These are phyloP conservation scores for Niveomyces coronatus DNA, from an alignment of 2,329 filamentous ascomycete species.

Conservation along the genomic window DNA sequence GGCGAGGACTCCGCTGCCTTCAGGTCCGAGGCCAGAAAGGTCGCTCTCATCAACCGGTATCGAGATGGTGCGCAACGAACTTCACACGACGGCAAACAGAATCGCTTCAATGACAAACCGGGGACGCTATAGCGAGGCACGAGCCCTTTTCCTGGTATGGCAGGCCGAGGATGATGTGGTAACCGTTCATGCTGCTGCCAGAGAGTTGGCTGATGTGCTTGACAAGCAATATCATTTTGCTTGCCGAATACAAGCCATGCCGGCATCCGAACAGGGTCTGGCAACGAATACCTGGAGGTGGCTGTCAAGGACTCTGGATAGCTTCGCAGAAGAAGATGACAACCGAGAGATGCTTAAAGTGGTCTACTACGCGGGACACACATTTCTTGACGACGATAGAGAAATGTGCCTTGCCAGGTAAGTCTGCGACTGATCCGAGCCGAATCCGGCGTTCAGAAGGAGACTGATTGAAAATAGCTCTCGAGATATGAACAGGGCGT, in stretches of 20 bases:
- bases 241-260: conserved; percentile 39
- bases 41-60: conserved; percentile 38
- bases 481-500: conserved; percentile 32
- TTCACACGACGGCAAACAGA: conserved; percentile 40
- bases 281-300: conserved; percentile 41
- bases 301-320: conserved; percentile 40
- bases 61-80: conserved; percentile 39
- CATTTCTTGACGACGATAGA: conserved; percentile 42
- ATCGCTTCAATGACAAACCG: conserved; percentile 40
- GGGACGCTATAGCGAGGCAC: conserved; percentile 42
- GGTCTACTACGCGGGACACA: conserved; percentile 47
- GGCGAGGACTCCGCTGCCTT: conserved; percentile 46
- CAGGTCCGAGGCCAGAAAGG: conserved; percentile 44
- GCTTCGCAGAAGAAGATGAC: conserved; percentile 43
- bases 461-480: conserved; percentile 30
- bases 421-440: conserved; percentile 9
- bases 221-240: conserved; percentile 42
- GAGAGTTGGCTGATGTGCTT: conserved; percentile 40
- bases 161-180: conserved; percentile 39
- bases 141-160: conserved; percentile 46
- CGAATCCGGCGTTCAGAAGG: background rate
- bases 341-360: conserved; percentile 47
- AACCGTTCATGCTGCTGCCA: conserved; percentile 29
- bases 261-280: conserved; percentile 31
- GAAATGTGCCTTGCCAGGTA: conserved; percentile 50